Conservation (phyloP, 2,329 filamentous ascomycete species). For the Scedosporium dehoogii region DNA sequence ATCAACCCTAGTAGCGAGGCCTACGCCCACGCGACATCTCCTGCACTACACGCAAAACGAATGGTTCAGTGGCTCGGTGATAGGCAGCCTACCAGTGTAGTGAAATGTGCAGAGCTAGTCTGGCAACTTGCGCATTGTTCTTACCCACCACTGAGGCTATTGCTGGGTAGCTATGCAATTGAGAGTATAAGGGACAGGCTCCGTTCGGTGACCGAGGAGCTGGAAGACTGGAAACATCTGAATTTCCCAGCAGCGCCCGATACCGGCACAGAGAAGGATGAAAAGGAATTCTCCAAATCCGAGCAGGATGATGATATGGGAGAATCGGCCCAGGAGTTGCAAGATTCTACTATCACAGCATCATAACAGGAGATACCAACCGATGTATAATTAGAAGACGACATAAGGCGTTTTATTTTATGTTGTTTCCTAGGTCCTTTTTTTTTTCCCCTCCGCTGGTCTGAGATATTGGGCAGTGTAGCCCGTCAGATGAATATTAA, state of each 20-base stretch:
- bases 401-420: too few species aligned
- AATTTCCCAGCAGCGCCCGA: slow-evolving; percentile 36
- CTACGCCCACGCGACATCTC: slow-evolving; percentile 68
- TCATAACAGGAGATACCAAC: not conserved
- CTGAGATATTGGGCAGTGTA: too few species aligned
- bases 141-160: slow-evolving; percentile 77
- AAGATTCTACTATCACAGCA: not conserved
- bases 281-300: slow-evolving; percentile 8
- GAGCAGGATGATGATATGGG: slow-evolving; percentile 4
- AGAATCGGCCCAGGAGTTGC: slow-evolving; percentile 1
- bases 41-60: slow-evolving; percentile 77
- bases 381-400: too few species aligned
- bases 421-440: too few species aligned
- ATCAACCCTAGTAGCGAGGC: slow-evolving; percentile 78
- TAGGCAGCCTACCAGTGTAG: slow-evolving; percentile 81
- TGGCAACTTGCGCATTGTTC: slow-evolving; percentile 93
- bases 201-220: slow-evolving; percentile 85
- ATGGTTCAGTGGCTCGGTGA: slow-evolving; percentile 95
- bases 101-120: slow-evolving; percentile 85
- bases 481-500: too few species aligned
- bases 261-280: slow-evolving; percentile 6
- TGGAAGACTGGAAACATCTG: slow-evolving; percentile 86
- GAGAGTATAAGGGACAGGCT: slow-evolving; percentile 89
- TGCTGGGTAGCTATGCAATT: slow-evolving; percentile 90
- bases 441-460: too few species aligned